Evolutionary conservation across 1,284 basidiomycete genomes (phyloP), one percentile per base, ranked within the genome.

Genomic region (Chondrostereum purpureum): DNA sequence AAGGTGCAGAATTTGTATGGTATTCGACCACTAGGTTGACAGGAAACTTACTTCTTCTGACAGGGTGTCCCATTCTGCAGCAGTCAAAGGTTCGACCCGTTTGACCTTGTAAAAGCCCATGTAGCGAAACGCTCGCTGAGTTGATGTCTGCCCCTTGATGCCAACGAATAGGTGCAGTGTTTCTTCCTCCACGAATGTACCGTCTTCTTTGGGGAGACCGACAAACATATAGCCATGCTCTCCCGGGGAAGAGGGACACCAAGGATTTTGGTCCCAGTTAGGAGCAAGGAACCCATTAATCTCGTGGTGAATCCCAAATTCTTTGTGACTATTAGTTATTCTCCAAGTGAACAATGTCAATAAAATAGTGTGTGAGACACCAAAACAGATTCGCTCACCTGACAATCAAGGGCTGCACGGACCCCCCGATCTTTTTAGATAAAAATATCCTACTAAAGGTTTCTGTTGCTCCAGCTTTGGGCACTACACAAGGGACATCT

Each of bases 191-290:
- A 52, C 41, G 43, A 70, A 71, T 1, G 62, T 64, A 20, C 63
- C 55, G 42, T 56, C 58, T 35, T 72, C 69, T 36, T 55, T 61
- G 11, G 65, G 66, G 42, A 71, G 60, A 13, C 69, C 70, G 16
- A 72, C 68, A 38, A 73, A 72, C 53, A 72, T 69, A 45, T 65
- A 73, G 5, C 70, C 70, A 42, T 71, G 67, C 44, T 66, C 54
- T 17, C 70, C 70, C 8, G 68, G 65, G 3, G 39, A 49, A 12
- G 57, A 55, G 3, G 70, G 70, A 43, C 67, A 69, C 71, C 70
- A 73, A 11, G 69, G 68, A 44, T 72, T 72, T 40, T 66, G 63
- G 31, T 64, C 62, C 3, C 67, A 49, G 13, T 66, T 62, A 3
- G 70, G 70, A 46, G 68, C 70, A 2, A 72, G 52, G 51, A 69